phyloP scores from a whole-genome alignment of 2,329 filamentous ascomycete species.

The Fusarium concolor region DNA sequence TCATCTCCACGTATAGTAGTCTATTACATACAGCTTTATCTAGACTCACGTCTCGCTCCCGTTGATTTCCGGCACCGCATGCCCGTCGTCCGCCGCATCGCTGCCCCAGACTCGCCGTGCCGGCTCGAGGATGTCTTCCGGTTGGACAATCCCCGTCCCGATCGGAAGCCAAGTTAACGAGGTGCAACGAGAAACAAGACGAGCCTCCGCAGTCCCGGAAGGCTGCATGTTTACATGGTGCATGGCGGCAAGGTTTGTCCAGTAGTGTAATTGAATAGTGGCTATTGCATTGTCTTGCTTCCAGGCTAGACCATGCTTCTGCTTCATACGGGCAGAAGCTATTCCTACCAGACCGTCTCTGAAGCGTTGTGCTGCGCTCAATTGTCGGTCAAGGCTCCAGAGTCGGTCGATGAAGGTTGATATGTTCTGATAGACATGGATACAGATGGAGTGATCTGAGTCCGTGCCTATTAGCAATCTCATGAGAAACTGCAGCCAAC shows the following conservation, averaged over 20 bases:
- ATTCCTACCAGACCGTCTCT: conserved; percentile 3
- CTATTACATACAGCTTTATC: conserved; percentile 17
- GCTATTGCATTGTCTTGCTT: not conserved
- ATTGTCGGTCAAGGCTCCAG: conserved; percentile 38
- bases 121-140: conserved; percentile 40
- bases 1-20: conserved; percentile 1
- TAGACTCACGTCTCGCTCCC: conserved; percentile 25
- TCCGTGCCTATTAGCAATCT: conserved; percentile 39
- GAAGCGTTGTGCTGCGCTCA: conserved; percentile 1
- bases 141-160: conserved; percentile 38
- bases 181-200: conserved; percentile 19
- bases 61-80: conserved; percentile 42
- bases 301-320: conserved; percentile 24
- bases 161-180: conserved; percentile 37
- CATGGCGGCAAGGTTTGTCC: conserved; percentile 6
- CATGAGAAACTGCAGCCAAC: conserved; percentile 34
- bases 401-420: conserved; percentile 33
- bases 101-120: conserved; percentile 32
- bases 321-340: conserved; percentile 10
- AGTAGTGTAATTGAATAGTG: conserved; percentile 6
- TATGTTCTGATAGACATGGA: conserved; percentile 39
- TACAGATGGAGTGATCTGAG: conserved; percentile 34
- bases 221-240: conserved; percentile 30
- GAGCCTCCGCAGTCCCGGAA: conserved; percentile 36
- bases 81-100: conserved; percentile 30